Base-by-base conservation (phyloP, 768 basidiomycete species). In the Boletus coccyginus region DNA sequence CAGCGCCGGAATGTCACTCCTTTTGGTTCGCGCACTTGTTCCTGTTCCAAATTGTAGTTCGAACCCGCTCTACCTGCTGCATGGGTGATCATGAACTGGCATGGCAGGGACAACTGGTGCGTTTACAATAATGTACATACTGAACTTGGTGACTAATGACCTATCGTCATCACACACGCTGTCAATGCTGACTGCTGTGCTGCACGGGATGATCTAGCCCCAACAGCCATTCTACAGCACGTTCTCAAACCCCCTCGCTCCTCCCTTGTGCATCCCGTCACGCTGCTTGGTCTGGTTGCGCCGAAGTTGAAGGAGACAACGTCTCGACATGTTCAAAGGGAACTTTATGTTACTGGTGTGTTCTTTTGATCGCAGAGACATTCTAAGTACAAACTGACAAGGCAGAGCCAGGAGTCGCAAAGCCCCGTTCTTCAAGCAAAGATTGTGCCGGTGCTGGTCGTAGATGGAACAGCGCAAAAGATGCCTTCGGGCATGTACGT, bases 401-500 rank as follows among this genome's bases (percentile, higher is more conserved):
- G 21, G 9, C 9, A 19, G 13, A 8, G 33, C 7, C 41, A 58
- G 57, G 57, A 36, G 17, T 35, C 35, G 12, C 19, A 45, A 2
- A 43, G 12, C 11, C 58, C 45, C n/a, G 27, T 45, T 33, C 57
- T 56, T 2, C 46, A 59, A 35, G 56, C 58, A 46, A 55, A 48
- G 13, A 19, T 56, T 3, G 2, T 45, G 12, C 65, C 65, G 7
- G 31, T 13, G 2, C 54, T 63, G 31, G 19, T 56, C 10, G 45
- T 67, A 9, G 63, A 68, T 24, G 66, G 65, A 39, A 33, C 59
- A 36, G 54, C 56, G 5, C 58, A 58, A 42, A 68, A 54, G 41
- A 48, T 56, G 32, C 61, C 61, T 4, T 62, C 61, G 0, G 47
- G 47, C 35, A 67, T 67, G 63, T 68, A 1, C 66, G 66, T 19